Evolutionary conservation across 805 yeast genomes (phyloP).

Genomic region (Yarrowia sp.): DNA sequence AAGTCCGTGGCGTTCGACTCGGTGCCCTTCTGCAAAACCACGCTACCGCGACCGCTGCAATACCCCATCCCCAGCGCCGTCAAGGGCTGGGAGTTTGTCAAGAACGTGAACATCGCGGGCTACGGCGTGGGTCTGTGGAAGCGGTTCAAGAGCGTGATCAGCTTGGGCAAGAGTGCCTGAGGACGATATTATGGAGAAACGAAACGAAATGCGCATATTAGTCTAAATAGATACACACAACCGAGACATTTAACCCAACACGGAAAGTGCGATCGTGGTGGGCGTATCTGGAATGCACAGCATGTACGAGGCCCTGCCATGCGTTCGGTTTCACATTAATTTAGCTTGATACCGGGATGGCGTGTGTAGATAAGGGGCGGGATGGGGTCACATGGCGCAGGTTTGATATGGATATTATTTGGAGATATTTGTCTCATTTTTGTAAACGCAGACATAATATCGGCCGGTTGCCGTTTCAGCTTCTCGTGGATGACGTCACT

Average conservation of each 20-base stretch:
- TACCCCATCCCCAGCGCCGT: constrained; percentile 82
- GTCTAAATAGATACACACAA: not conserved
- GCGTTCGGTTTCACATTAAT: not conserved
- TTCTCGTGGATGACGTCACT: not conserved
- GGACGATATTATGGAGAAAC: not conserved
- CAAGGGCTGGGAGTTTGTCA: constrained; percentile 86
- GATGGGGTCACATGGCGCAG: not conserved
- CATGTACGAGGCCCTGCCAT: not conserved
- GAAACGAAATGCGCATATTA: not conserved
- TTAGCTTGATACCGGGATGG: not conserved
- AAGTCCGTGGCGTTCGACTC: constrained; percentile 86
- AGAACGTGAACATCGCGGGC: constrained; percentile 77
- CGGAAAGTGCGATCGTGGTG: too few relatives aligned
- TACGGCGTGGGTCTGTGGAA: constrained; percentile 69
- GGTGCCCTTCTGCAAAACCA: constrained; percentile 65
- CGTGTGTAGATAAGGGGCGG: not conserved
- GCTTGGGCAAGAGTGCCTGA: constrained; percentile 13
- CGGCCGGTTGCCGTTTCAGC: too few relatives aligned
- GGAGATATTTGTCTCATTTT: not conserved
- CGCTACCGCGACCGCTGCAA: constrained; percentile 87
- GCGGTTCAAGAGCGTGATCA: constrained; percentile 28
- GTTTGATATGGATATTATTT: too few relatives aligned
- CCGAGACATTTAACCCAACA: not conserved
- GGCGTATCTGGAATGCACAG: too few relatives aligned
- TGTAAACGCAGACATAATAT: not conserved